Percentiles rank a stretch among this genome's conserved stretches.
Evolutionary conservation across 345 rosid species (phyloP).

Genomic region (Brassica incana): DNA sequence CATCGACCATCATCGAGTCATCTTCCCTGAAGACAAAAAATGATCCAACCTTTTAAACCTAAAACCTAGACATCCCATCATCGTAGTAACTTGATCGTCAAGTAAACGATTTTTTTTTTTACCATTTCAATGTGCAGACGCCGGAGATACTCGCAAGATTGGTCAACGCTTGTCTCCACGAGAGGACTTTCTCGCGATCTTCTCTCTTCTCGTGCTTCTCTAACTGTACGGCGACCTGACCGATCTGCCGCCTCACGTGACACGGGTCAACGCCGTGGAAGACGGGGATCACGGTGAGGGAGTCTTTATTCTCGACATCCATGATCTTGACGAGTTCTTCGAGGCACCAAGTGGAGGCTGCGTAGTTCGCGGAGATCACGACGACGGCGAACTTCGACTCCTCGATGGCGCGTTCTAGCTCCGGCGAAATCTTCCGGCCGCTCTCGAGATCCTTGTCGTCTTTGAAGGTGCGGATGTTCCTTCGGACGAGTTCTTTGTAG

Average conservation of each 20-base stretch:
- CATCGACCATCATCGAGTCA: slow-evolving; percentile 35
- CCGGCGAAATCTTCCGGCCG: slow-evolving; percentile 28
- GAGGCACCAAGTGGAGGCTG: slow-evolving; percentile 38
- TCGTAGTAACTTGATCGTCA: not conserved
- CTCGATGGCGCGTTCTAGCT: slow-evolving; percentile 29
- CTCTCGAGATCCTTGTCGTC: slow-evolving; percentile 30
- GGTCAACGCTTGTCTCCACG: slow-evolving; percentile 34
- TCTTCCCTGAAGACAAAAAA: slow-evolving; percentile 15
- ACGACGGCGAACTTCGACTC: slow-evolving; percentile 31
- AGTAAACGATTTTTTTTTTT: not conserved
- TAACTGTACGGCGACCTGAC: slow-evolving; percentile 24
- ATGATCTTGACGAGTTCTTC: slow-evolving; percentile 32
- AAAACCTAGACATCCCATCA: not conserved
- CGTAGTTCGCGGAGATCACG: slow-evolving; percentile 26
- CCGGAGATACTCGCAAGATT: slow-evolving; percentile 21
- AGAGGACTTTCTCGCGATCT: slow-evolving; percentile 12
- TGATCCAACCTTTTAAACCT: not conserved
- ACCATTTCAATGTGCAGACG: slow-evolving; percentile 17
- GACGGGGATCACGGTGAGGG: slow-evolving; percentile 31
- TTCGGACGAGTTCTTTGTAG: slow-evolving; percentile 16
- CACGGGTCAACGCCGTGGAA: slow-evolving; percentile 38
- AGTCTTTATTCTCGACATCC: not conserved
- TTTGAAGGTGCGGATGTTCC: slow-evolving; percentile 21
- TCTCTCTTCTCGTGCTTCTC: slow-evolving; percentile 24
- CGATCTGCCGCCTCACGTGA: slow-evolving; percentile 18